Percentiles rank a stretch among this genome's conserved stretches.
Evolutionary conservation across 2,329 filamentous ascomycete species (phyloP).

Genomic region (Pseudocercospora fuligena): DNA sequence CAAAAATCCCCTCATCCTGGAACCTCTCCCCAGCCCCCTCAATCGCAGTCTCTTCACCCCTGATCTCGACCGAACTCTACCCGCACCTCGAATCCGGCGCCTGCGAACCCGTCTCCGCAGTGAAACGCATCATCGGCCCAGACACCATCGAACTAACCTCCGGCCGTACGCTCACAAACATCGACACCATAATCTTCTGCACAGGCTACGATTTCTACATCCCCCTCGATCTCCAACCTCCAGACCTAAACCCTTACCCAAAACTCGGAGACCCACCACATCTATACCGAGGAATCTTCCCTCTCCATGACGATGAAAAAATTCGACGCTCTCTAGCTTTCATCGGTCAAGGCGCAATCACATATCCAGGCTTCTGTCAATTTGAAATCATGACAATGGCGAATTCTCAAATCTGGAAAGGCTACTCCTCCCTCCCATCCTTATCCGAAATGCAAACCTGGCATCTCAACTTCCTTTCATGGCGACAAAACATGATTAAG

Average conservation of each 20-base stretch:
- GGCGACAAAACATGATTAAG: slow-evolving; percentile 23
- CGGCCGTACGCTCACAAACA: slow-evolving; percentile 38
- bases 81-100: slow-evolving; percentile 36
- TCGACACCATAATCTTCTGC: slow-evolving; percentile 45
- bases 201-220: slow-evolving; percentile 43
- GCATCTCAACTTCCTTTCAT: slow-evolving; percentile 25
- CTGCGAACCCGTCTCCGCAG: slow-evolving; percentile 35
- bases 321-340: slow-evolving; percentile 39
- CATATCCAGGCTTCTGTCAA: slow-evolving; percentile 36
- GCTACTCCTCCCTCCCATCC: slow-evolving; percentile 31
- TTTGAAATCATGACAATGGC: slow-evolving; percentile 39
- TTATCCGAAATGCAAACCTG: slow-evolving; percentile 39
- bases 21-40: slow-evolving; percentile 35
- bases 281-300: slow-evolving; percentile 43
- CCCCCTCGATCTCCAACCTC: slow-evolving; percentile 13
- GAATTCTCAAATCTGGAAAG: slow-evolving; percentile 42
- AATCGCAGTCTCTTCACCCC: slow-evolving; percentile 37
- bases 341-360: slow-evolving; percentile 34
- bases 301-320: slow-evolving; percentile 32
- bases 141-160: slow-evolving; percentile 38
- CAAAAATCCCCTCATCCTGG: slow-evolving; percentile 33
- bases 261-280: slow-evolving; percentile 8
- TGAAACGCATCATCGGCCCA: slow-evolving; percentile 35
- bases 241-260: slow-evolving; percentile 22
- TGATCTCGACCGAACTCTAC: slow-evolving; percentile 40